phyloP scores from a whole-genome alignment of 352 stramenopile species.

The Pilasporangium apinafurcum region DNA sequence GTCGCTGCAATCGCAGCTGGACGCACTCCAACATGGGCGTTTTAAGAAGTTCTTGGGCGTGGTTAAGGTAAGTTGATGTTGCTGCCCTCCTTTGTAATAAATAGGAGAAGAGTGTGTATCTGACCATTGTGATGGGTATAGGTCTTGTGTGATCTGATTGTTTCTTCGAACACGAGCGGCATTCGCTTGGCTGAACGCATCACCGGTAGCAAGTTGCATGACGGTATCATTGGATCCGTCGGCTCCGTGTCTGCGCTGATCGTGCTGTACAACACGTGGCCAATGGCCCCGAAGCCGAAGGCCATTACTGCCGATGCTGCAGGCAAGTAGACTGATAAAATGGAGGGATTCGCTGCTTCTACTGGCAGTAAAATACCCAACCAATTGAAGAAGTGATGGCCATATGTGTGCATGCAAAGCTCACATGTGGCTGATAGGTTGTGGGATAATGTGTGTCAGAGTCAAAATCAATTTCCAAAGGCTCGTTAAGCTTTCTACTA shows the following conservation, averaged over 20 bases:
- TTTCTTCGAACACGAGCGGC: slow-evolving; percentile 80
- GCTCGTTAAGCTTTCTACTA: too few species aligned
- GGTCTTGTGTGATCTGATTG: slow-evolving; percentile 82
- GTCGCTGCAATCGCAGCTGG: slow-evolving; percentile 49
- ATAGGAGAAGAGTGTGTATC: too few species aligned
- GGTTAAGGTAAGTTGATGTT: slow-evolving; percentile 79
- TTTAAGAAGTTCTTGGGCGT: slow-evolving; percentile 81
- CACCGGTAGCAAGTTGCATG: slow-evolving; percentile 72
- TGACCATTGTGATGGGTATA: too few species aligned
- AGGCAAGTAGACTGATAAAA: slow-evolving; percentile 5
- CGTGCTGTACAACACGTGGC: slow-evolving; percentile 84
- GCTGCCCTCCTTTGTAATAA: too few species aligned
- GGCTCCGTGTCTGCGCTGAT: slow-evolving; percentile 76
- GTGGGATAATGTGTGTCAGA: too few species aligned
- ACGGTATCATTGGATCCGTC: slow-evolving; percentile 75
- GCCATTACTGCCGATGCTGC: slow-evolving; percentile 4
- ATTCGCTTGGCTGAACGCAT: slow-evolving; percentile 75
- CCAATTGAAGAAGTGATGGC: too few species aligned
- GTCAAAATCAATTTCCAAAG: too few species aligned
- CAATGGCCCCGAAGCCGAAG: slow-evolving; percentile 24
- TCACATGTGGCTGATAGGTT: too few species aligned
- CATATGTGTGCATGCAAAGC: too few species aligned
- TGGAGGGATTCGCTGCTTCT: slow-evolving; percentile 2
- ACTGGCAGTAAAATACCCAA: background rate
- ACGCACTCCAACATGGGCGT: slow-evolving; percentile 44